phyloP scores from a whole-genome alignment of 2,329 filamentous ascomycete genomes.

The Colletotrichum zoysiae region DNA sequence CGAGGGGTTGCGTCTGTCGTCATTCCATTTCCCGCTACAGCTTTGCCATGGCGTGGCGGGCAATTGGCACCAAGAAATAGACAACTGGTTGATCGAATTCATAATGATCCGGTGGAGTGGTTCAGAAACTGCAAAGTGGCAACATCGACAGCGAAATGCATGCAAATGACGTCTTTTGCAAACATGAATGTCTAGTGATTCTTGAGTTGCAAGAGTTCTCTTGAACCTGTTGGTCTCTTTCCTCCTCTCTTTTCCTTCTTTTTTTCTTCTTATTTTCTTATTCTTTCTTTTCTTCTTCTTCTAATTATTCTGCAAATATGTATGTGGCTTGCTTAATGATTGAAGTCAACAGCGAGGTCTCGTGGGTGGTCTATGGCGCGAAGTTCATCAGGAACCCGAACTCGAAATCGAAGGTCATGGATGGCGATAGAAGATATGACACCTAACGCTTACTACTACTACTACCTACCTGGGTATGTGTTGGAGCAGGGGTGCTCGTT shows the following conservation, averaged over 20 bases:
- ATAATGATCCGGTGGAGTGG: too few relatives aligned
- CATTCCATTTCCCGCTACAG: constrained; percentile 6
- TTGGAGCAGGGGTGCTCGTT: constrained; percentile 26
- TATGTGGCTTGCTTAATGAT: background rate
- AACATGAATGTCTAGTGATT: background rate
- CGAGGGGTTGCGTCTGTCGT: background rate
- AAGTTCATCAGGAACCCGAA: background rate
- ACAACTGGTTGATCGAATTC: background rate
- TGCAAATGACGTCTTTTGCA: background rate
- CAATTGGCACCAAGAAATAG: background rate
- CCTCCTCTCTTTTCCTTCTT: too few relatives aligned
- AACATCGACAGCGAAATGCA: too few relatives aligned
- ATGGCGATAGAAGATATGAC: constrained; percentile 33
- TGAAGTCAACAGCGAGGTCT: background rate
- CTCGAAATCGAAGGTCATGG: constrained; percentile 29
- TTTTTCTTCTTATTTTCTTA: too few relatives aligned
- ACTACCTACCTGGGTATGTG: background rate
- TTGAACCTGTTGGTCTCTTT: background rate
- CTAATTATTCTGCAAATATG: background rate
- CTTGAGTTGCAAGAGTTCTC: background rate
- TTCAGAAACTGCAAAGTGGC: too few relatives aligned
- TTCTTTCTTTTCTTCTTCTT: too few relatives aligned
- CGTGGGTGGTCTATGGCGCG: background rate
- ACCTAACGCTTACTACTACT: constrained; percentile 22
- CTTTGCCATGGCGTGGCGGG: background rate